Evolutionary conservation across 176 grass and related monocot genomes (phyloP), one percentile per base, ranked within the genome.

Genomic region (Eleusine coracana): DNA sequence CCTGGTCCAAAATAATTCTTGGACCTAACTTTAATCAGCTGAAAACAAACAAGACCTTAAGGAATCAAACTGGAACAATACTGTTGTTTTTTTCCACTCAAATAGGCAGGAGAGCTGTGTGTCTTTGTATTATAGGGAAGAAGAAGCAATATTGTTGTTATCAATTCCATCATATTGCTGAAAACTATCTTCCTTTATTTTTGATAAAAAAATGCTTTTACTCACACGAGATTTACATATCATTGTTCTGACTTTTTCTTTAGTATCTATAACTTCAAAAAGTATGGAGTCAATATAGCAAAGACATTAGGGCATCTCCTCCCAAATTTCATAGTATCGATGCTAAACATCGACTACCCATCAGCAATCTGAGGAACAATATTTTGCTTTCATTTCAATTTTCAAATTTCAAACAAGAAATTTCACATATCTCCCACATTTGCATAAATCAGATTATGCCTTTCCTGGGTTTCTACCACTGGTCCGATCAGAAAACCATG

Each of bases 401-500:
- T 44, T 44, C 1, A 44, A 20, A 21, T 66, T 81, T 77, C 39
- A 59, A 48, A 77, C 1, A 65, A 25, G 46, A 50, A n/a, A 82
- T 40, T 50, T 34, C 15, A 82, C 77, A 52, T 29, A 23, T 51
- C 27, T 49, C 55, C 1, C 1, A 9, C 16, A 34, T 64, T 56
- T 49, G 42, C 15, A 60, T 44, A 67, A 45, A 21, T 11, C 0
- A 29, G 16, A 7, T 42, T 67, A 89, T 51, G n/a, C 9, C 3
- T 54, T 85, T 4, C 51, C 79, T 42, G 46, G 5, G 25, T 64
- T 72, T 74, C 15, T 73, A 67, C 31, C 77, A 73, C 51, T 77
- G 16, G 2, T 5, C 6, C 72, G 40, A 48, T 68, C 25, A 2
- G 73, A 71, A 85, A 85, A 91, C 82, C 86, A 91, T 42, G 82